Evolutionary conservation across 306 rosid species (phyloP), one percentile per base, ranked within the genome.

Genomic region (Quillaja saponaria): DNA sequence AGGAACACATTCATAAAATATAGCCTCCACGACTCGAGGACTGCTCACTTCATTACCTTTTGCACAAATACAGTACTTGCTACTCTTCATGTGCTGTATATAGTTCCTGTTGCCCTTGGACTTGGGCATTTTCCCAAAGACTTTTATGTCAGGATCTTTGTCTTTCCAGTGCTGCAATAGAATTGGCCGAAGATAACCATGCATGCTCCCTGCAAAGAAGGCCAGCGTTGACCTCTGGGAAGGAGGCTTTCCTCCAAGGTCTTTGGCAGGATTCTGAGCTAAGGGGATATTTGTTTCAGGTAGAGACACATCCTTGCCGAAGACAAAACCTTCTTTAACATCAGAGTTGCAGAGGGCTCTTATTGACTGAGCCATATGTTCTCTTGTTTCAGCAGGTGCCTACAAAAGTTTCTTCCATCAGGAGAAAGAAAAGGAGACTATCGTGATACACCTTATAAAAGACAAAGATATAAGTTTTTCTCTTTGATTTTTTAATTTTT

Each of bases 21-120:
- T 84, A 55, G 99, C 88, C 70, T 92, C 99, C 17, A 89, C 99
- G 14, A 86, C 99, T 71, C 96, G 72, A 0, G 99, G 99, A 73
- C 99, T 92, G 50, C 89, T 86, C 7, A 92, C 99, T 75, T 92
- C 99, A 13, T 82, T 86, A 0, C 99, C 99, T 73, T 80, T 92
- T 34, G 96, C 95, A 34, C 96, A 92, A n/a, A 92, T 81, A 25
- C 99, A 89, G 72, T 79, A 92, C 79, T 83, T 92, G 82, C 95
- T 92, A 74, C 77, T 89, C 88, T 81, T 90, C 96, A 92, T 92
- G 78, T 80, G 79, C 21, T 73, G 80, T 7, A 76, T 67, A 49
- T 87, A 89, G 81, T 81, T 75, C 69, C 69, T 82, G 28, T 80
- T 61, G 10, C 78, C 82, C 62, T 78, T 87, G 13, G 68, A 76